A percentile compares a stretch with the other conserved stretches of the same genome.
These are phyloP conservation scores for Hypoxylon lienhwacheense DNA, from an alignment of 495 filamentous ascomycete genomes.

Conservation along the genomic window DNA sequence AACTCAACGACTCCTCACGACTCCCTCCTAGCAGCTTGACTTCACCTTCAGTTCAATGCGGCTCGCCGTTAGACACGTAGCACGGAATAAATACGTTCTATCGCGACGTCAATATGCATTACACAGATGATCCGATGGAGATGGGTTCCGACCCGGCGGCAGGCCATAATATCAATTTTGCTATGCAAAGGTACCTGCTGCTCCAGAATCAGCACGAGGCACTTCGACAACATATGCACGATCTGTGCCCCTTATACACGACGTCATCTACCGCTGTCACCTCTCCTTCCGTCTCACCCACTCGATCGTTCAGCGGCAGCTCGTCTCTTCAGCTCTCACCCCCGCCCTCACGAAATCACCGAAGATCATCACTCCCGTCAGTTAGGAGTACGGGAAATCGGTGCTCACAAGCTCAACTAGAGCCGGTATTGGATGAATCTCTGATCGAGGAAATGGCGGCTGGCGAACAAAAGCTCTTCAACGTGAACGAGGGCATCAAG, in stretches of 20 bases:
- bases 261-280: slow-evolving; percentile 33
- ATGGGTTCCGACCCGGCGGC: slow-evolving; percentile 1
- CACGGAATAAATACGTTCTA: slow-evolving; percentile 11
- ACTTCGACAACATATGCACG: slow-evolving; percentile 52
- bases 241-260: slow-evolving; percentile 46
- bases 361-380: slow-evolving; percentile 40
- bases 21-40: not conserved
- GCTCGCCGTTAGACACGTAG: slow-evolving; percentile 27
- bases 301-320: slow-evolving; percentile 30
- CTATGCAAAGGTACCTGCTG: slow-evolving; percentile 59
- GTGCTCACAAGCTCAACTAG: slow-evolving; percentile 34
- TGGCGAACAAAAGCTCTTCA: slow-evolving; percentile 57
- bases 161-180: slow-evolving; percentile 48
- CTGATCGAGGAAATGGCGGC: slow-evolving; percentile 48
- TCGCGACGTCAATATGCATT: slow-evolving; percentile 24
- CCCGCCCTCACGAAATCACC: slow-evolving; percentile 27
- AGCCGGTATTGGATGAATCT: slow-evolving; percentile 44
- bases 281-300: slow-evolving; percentile 45
- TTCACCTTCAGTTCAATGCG: slow-evolving; percentile 23
- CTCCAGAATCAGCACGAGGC: slow-evolving; percentile 59
- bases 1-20: not conserved
- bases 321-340: slow-evolving; percentile 29
- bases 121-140: slow-evolving; percentile 21
- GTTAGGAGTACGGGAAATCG: slow-evolving; percentile 8
- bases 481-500: slow-evolving; percentile 67